phyloP scores from a whole-genome alignment of 371 early-diverging fungal species.

The Syncephalis plumigaleata region DNA sequence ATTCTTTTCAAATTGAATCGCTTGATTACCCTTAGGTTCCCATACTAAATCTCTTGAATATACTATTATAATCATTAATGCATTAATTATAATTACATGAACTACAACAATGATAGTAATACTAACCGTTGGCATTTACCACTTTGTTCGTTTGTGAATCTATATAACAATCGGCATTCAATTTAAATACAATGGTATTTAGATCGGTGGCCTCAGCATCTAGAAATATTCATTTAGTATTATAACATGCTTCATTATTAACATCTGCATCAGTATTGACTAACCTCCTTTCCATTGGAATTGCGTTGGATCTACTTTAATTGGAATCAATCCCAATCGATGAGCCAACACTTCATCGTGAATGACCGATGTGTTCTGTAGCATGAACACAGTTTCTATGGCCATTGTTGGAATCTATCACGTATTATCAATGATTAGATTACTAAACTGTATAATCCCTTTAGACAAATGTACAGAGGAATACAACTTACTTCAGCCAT shows the following conservation, averaged over 20 bases:
- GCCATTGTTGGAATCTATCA: constrained; percentile 89
- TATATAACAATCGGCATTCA: constrained; percentile 53
- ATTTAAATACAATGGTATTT: constrained; percentile 86
- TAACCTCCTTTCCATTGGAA: constrained; percentile 55
- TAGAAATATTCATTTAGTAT: too few species aligned
- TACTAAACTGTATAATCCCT: not conserved
- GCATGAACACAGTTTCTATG: constrained; percentile 88
- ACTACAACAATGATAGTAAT: too few species aligned
- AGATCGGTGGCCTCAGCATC: constrained; percentile 69
- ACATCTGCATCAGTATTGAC: not conserved
- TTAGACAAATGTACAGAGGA: too few species aligned
- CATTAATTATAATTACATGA: too few species aligned
- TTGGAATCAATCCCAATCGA: constrained; percentile 94
- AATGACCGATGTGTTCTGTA: constrained; percentile 89
- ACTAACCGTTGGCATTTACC: constrained; percentile 40
- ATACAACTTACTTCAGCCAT: constrained; percentile 61
- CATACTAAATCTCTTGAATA: constrained; percentile 67
- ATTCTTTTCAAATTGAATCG: constrained; percentile 33
- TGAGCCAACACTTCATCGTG: constrained; percentile 98
- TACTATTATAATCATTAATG: constrained; percentile 36
- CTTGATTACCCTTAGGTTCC: constrained; percentile 84
- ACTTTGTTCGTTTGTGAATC: constrained; percentile 42
- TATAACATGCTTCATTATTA: not conserved
- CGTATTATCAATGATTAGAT: not conserved
- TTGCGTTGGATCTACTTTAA: constrained; percentile 63